Percentiles rank a stretch among this genome's conserved stretches.
These are phyloP conservation scores for Pyricularia pennisetigena DNA, from an alignment of 2,329 filamentous ascomycete genomes.

Conservation along the genomic window DNA sequence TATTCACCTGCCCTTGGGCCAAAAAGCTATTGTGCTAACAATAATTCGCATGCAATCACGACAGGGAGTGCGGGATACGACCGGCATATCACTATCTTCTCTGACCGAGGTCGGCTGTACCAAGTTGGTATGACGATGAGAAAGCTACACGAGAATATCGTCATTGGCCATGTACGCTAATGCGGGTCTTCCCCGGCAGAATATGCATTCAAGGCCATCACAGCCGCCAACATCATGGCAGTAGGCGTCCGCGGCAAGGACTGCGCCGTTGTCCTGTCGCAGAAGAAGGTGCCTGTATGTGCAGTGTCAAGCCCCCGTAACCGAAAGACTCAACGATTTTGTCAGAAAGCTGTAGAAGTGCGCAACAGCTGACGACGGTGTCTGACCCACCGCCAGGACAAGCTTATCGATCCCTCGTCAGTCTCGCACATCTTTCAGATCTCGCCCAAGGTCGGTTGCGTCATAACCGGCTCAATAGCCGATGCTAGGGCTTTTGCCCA, in stretches of 20 bases:
- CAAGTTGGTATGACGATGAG: conserved; percentile 78
- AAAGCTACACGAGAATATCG: neutral
- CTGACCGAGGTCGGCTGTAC: conserved; percentile 94
- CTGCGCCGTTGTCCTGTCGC: conserved; percentile 92
- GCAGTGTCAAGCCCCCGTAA: conserved; percentile 4
- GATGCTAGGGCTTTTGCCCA: conserved; percentile 90
- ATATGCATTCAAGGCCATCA: conserved; percentile 99
- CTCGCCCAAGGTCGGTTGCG: conserved; percentile 91
- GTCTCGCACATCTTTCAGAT: conserved; percentile 97
- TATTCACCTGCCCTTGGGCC: neutral
- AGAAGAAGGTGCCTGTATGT: conserved; percentile 98
- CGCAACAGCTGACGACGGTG: conserved; percentile 19
- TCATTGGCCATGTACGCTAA: conserved; percentile 14
- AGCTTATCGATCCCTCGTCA: conserved; percentile 94
- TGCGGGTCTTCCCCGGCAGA: conserved; percentile 43
- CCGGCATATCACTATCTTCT: conserved; percentile 99
- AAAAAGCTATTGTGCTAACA: conserved; percentile 14
- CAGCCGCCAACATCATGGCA: conserved; percentile 97
- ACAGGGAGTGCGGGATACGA: conserved; percentile 84
- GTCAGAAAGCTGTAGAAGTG: neutral
- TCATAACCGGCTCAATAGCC: conserved; percentile 97
- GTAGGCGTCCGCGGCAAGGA: conserved; percentile 93
- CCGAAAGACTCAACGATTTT: neutral
- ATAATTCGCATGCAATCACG: conserved; percentile 8
- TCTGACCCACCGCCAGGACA: conserved; percentile 56